Base-by-base conservation (phyloP, 139 green algal species). In the Microglena sp. region DNA sequence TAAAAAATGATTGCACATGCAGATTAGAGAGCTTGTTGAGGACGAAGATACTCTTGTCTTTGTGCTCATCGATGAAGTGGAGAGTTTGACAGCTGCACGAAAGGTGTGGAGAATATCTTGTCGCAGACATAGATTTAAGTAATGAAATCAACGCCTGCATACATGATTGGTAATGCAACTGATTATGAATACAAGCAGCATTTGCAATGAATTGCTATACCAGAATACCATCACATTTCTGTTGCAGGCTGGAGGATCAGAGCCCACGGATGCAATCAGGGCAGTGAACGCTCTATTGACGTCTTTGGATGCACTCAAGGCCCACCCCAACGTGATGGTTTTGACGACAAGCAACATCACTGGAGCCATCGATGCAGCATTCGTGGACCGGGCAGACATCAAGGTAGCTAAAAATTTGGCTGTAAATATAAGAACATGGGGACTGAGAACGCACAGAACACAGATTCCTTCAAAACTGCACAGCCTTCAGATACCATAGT, bases 381-480 rank as follows among this genome's bases (percentile, higher is more conserved):
- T 99, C 73, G 77, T 99, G n/a, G 93, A 99, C 77, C 74, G 93
- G 21, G 90, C 93, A 2, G 93, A 99, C 77, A 95, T 99, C 71
- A 98, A 95, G 75, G 78, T 81, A 32, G 4, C 30, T 0, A 26
- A 34, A 18, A 11, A 30, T 3, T 31, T 24, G 21, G 58, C 27
- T 33, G 22, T 5, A 15, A 11, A 34, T 4, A 2, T 18, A 36
- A 4, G 60, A 33, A 34, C 15, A 5, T n/a, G 35, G 21, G 45
- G 60, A 28, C n/a, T 40, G 8, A 26, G 50, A 21, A 21, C 21
- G 11, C 21, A 58, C 21, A 8, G 50, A 5, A 26, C 50, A 30
- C 28, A 58, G 40, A 11, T 50, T 50, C 11, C 15, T 15, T 24
- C 40, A 50, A 50, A 50, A 50, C 40, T 50, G 40, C 40, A 50